Evolutionary conservation across 2,329 filamentous ascomycete species (phyloP).

Genomic region (Trichophyton equinum): DNA sequence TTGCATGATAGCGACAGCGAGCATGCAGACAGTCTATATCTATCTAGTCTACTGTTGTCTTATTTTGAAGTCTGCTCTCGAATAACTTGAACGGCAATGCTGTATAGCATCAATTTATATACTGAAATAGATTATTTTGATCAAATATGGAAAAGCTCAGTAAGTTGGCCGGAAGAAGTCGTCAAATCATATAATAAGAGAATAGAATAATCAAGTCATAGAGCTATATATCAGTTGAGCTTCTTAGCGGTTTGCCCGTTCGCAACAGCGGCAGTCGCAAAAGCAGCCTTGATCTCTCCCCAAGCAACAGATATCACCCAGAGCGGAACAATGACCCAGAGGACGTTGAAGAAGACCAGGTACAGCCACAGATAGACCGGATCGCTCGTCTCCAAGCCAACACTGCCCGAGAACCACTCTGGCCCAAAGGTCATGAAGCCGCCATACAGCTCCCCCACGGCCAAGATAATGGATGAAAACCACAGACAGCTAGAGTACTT

Average conservation of each 20-base stretch:
- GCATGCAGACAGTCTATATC: no score
- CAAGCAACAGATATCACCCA: conserved; percentile 46
- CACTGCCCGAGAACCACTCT: conserved; percentile 49
- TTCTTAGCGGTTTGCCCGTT: conserved; percentile 5
- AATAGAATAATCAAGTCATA: not conserved
- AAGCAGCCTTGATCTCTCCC: conserved; percentile 30
- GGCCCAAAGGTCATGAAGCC: conserved; percentile 54
- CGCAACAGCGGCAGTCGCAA: conserved; percentile 20
- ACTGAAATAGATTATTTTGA: no score
- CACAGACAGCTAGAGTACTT: conserved; percentile 29
- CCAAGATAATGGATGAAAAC: conserved; percentile 47
- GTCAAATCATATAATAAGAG: not conserved
- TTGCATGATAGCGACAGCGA: no score
- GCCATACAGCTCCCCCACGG: conserved; percentile 53
- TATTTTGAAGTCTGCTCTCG: no score
- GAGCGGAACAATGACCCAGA: conserved; percentile 49
- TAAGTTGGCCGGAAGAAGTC: not conserved
- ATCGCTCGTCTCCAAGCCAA: conserved; percentile 46
- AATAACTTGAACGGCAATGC: no score
- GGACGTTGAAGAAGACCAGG: conserved; percentile 50
- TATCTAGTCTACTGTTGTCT: no score
- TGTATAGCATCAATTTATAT: no score
- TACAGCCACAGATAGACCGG: conserved; percentile 54
- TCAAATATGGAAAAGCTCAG: no score
- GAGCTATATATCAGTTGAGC: not conserved